These are phyloP conservation scores for Neoarthrinium moseri DNA, from an alignment of 2,329 filamentous ascomycete genomes.

Conservation along the genomic window DNA sequence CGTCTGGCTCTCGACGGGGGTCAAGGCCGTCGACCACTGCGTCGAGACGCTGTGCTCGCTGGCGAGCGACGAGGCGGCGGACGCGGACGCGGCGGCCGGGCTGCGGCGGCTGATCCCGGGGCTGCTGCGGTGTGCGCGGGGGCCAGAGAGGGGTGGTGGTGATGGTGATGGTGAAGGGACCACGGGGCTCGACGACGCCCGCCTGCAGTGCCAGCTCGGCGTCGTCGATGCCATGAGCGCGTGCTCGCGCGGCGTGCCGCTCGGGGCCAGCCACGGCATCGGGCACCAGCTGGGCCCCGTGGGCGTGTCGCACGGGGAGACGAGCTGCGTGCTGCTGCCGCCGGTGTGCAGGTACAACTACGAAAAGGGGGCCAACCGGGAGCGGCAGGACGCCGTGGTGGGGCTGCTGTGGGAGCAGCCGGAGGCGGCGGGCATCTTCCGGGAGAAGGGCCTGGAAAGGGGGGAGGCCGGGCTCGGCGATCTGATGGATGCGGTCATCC, in stretches of 20 bases:
- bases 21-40: constrained; percentile 30
- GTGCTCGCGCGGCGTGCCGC: constrained; percentile 35
- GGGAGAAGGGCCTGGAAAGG: constrained; percentile 19
- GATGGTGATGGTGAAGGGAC: too few relatives aligned
- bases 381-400: constrained; percentile 38
- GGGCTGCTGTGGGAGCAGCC: constrained; percentile 38
- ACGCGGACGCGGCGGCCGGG: constrained; percentile 16
- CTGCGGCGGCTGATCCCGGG: constrained; percentile 20
- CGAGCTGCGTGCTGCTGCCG: constrained; percentile 54
- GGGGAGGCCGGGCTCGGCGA: constrained; percentile 45
- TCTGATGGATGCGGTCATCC: constrained; percentile 48
- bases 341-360: constrained; percentile 57
- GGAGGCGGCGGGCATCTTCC: constrained; percentile 30
- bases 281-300: constrained; percentile 53
- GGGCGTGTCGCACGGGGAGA: constrained; percentile 60
- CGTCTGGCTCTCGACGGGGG: constrained; percentile 57
- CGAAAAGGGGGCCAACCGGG: constrained; percentile 32
- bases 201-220: constrained; percentile 47
- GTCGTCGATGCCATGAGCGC: constrained; percentile 52
- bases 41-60: constrained; percentile 28
- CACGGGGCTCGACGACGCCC: constrained; percentile 36
- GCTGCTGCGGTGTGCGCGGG: constrained; percentile 17
- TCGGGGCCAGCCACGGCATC: constrained; percentile 51
- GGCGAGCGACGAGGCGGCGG: constrained; percentile 16
- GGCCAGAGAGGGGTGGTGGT: too few relatives aligned